Evolutionary conservation across 495 filamentous ascomycete species (phyloP).

Genomic region (Lophiotrema nucula): DNA sequence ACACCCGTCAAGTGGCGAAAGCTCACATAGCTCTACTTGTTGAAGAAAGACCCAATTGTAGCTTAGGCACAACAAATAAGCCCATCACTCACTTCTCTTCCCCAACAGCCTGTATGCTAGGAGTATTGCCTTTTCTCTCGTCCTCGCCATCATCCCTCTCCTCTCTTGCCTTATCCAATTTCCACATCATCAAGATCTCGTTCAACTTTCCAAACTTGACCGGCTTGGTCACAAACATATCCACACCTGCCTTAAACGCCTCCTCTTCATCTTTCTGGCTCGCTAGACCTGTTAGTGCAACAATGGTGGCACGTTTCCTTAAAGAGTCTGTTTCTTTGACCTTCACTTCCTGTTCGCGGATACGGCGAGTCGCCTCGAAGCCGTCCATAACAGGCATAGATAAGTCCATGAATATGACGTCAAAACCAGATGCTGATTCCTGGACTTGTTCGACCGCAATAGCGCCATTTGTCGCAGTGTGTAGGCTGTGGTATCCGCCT

Average conservation of each 20-base stretch:
- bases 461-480: too few species aligned
- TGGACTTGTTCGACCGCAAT: too few species aligned
- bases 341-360: constrained; percentile 20
- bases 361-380: constrained; percentile 24
- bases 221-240: constrained; percentile 7
- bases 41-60: neutral
- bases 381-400: constrained; percentile 35
- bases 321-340: neutral
- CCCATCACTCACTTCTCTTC: neutral
- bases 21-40: too few species aligned
- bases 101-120: neutral
- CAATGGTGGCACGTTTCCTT: constrained; percentile 12
- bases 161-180: neutral
- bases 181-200: too few species aligned
- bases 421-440: too few species aligned
- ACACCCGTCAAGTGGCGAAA: too few species aligned
- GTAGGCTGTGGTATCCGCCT: too few species aligned
- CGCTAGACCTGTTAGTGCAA: constrained; percentile 31
- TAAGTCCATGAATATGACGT: constrained; percentile 37
- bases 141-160: neutral
- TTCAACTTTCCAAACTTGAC: constrained; percentile 8
- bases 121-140: too few species aligned
- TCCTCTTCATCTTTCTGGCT: constrained; percentile 1
- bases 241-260: constrained; percentile 1
- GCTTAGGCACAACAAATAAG: neutral